Base-by-base conservation (phyloP, 2,329 filamentous ascomycete genomes). In the Phyllosticta citriasiana region DNA sequence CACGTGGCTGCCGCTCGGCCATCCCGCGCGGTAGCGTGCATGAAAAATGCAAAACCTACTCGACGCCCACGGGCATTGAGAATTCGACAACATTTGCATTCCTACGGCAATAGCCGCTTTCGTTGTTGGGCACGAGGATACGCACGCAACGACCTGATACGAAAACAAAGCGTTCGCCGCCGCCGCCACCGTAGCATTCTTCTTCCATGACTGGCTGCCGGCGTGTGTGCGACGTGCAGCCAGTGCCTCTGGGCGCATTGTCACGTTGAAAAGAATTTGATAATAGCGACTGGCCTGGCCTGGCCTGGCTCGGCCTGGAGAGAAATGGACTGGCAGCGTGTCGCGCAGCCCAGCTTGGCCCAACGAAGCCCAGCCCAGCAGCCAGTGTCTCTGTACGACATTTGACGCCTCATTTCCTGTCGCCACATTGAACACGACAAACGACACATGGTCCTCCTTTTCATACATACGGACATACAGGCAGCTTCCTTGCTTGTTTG, bases 1-100 rank as follows among this genome's bases (percentile, higher is more conserved):
- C 64, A 80, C 79, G 63, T 83, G 82, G 82, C 70, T 82, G 50
- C 76, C 77, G 7, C 71, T 78, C 51, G 74, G 72, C 50, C 66
- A 73, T 60, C 72, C 26, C 24, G 55, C 30, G 40, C 55, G 53
- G 57, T 62, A 62, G 40, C 33, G 35, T 50, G 53, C 19, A 56
- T 40, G 33, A 40, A 40, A 40, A 40, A 40, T 40, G 33, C 33
- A 40, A 40, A 40, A 40, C 33, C 33, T 12, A 40, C 10, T 2
- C 9, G 14, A 40, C 1, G 14, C 33, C 33, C 14, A 10, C 5
- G 33, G 33, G 33, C 33, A 40, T 12, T 14, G 33, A 40, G 33
- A 40, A 16, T 40, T 33, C 19, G 33, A 3, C 33, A 16, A 2
- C 14, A 10, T 40, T 16, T 40, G 8, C 33, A 40, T 40, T 40